Base-by-base conservation (phyloP, 1,284 basidiomycete species). In the Mycosarcoma mackinlayi region DNA sequence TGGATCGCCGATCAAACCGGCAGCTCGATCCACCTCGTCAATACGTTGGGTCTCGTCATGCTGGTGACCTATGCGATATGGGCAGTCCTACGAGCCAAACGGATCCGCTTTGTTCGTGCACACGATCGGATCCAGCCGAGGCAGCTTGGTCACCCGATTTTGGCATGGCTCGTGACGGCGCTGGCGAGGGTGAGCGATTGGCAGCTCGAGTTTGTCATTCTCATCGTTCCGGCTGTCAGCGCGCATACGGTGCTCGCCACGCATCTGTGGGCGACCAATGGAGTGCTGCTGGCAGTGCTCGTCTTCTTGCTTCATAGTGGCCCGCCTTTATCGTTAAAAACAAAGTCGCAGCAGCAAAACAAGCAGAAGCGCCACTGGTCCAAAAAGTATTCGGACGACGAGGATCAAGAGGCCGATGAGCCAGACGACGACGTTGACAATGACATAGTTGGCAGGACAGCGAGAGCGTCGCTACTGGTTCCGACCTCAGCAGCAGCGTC, bases 1-100 rank as follows among this genome's bases (percentile, higher is more conserved):
- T 98, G 94, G 78, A 91, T 94, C 42, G 89, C 92, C 16, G 89
- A 89, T 40, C 88, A 88, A 83, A 88, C 87, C 3, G 94, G 94
- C 2, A 91, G 91, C 0, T 88, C 89, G 5, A 85, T 96, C 10
- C 84, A 83, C 3, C 89, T 90, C 77, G 86, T 96, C 77, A 93
- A 94, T 80, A 72, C 88, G 39, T 85, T 95, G 30, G 92, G 89
- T 21, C 77, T 87, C 6, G 89, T 89, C 5, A 89, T 90, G 4
- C 79, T 93, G 80, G 91, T 93, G 72, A 84, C 91, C 85, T 69
- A 59, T 34, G 50, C 58, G 16, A 27, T 58, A n/a, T 56, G 53
- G 40, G 53, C 48, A 30, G 41, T 52, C 19, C 39, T 54, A 46
- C 31, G 62, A 1, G 50, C 64, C 4, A 61, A 52, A 30, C 51